Percentiles rank a stretch among this genome's conserved stretches.
These are phyloP conservation scores for Eucalyptus albens DNA, from an alignment of 345 rosid genomes.

Conservation along the genomic window DNA sequence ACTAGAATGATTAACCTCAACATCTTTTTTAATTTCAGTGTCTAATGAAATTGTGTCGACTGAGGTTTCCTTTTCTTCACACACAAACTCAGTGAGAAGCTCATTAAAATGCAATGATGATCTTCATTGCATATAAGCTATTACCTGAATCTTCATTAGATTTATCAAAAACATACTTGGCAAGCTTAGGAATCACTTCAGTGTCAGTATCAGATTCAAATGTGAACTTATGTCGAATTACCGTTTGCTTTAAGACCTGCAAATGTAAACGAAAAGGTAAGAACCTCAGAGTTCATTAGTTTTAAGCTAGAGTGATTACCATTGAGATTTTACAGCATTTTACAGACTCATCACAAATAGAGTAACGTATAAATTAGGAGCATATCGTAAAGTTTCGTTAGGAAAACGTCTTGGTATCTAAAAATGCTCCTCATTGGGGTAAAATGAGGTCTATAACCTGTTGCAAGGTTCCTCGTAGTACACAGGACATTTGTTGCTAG, in stretches of 20 bases:
- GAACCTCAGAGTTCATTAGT: not conserved
- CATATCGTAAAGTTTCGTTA: not conserved
- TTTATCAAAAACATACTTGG: constrained; percentile 81
- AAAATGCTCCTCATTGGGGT: not conserved
- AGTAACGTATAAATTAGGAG: not conserved
- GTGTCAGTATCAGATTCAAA: constrained; percentile 94
- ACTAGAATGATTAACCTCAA: not conserved
- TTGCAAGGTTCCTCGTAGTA: not conserved
- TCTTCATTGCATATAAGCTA: not conserved
- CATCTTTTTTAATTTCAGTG: not conserved
- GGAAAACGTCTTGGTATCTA: not conserved
- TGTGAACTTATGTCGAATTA: constrained; percentile 72
- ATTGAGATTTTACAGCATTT: not conserved
- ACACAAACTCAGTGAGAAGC: not conserved
- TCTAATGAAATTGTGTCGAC: not conserved
- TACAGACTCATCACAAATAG: not conserved
- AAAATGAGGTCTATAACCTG: not conserved
- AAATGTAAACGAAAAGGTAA: not conserved
- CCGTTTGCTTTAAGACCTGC: constrained; percentile 71
- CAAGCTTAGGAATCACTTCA: constrained; percentile 96
- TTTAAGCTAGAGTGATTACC: not conserved
- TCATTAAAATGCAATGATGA: not conserved
- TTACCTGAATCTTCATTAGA: constrained; percentile 40
- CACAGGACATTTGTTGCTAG: not conserved
- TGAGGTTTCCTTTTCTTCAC: not conserved